Evolutionary conservation across 164 flowering plant species (phyloP), one percentile per base, ranked within the genome.

Genomic region (Tetracentron sinense): DNA sequence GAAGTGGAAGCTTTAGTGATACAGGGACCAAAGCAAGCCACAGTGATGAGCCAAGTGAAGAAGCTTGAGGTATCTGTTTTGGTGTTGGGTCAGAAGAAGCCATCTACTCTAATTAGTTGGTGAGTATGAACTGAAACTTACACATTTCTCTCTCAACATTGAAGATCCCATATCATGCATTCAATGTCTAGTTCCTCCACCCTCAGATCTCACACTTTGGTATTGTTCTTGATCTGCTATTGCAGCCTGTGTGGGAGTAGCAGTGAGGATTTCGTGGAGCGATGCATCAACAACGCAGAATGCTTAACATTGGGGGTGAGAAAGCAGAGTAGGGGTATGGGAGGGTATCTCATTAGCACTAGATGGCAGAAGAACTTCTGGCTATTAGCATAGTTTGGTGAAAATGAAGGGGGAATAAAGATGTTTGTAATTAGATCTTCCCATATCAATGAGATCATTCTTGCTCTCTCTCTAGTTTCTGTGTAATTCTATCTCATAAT

Each of bases 321-420:
- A 74, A 89, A 79, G 66, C 95, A 85, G 72, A 83, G 89, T 74
- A 80, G 72, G 46, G 89, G 92, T 56, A 72, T 82, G 59, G 81
- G 91, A 44, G 98, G 98, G 1, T 88, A 85, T 81, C 86, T 92
- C 23, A 84, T 89, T 73, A 92, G 81, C 86, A 85, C 92, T 58
- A 81, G 88, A 68, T 85, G 96, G 95, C 96, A 86, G 75, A 92
- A 89, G 79, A 81, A 92, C 69, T 89, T 90, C 82, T 89, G 98
- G 96, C 89, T 89, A 52, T 66, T 82, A 70, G 88, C 90, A 26
- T 85, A 22, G 53, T n/a, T 49, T n/a, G 22, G 4, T 8, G 1
- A 38, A 1, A 8, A 38, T 8, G 8, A 38, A 4, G 1, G 14
- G 44, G 1, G 44, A 38, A 4, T 1, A 8, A 51, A 51, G 22